Evolutionary conservation across 1,284 basidiomycete genomes (phyloP), one percentile per base, ranked within the genome.

Genomic region (Coniferiporia sulphurascens): DNA sequence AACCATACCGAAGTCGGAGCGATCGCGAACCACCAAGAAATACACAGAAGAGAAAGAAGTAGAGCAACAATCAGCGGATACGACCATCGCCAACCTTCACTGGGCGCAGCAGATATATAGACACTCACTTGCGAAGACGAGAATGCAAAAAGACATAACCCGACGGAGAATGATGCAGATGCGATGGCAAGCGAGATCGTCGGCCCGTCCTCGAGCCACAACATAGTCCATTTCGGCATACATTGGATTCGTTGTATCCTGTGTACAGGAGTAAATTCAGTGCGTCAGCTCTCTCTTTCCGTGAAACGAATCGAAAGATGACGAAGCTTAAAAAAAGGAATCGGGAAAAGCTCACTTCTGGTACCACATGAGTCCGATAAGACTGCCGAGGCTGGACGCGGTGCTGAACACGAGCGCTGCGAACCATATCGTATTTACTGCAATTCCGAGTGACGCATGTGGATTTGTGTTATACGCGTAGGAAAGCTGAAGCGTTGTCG

Each of bases 401-500:
- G 68, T 65, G 17, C 63, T 65, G 52, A 69, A 68, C 12, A 69
- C 66, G 9, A 69, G 60, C n/a, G 66, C 66, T 17, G 57, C 61
- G n/a, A 67, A 63, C 66, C 67, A 69, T 8, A 69, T 52, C 7
- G 58, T 51, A 48, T 68, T 68, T 32, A 68, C 65, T 35, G 51
- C 54, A 5, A 27, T 48, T 22, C 58, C 51, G 1, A 63, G 27
- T 6, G 43, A 1, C 6, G 27, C 52, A 1, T n/a, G 12, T 41
- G 38, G 2, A 8, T 8, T 10, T 8, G 38, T 27, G 8, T 12
- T 53, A 13, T 57, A 10, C 35, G 52, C 48, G 38, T 58, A 64
- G 32, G 63, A 63, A 17, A 57, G 60, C 51, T 64, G 63, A 7
- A 63, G 54, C n/a, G 62, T 60, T 21, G 63, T 64, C 12, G 52